Percentiles rank a stretch among this genome's conserved stretches.
phyloP scores from a whole-genome alignment of 768 basidiomycete genomes.

The Trametes cinnabarina region DNA sequence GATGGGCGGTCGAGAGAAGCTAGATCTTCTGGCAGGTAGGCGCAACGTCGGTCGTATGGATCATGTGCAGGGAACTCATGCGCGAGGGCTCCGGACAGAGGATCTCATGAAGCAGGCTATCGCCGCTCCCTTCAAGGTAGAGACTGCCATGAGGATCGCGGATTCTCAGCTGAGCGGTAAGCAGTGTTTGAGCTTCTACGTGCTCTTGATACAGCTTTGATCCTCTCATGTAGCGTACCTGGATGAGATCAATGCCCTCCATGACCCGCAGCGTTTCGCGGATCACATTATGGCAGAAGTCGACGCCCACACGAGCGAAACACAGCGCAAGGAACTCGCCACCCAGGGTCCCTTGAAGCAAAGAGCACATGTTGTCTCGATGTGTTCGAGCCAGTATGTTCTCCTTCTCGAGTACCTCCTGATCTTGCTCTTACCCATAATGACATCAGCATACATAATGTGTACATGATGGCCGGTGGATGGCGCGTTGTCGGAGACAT shows the following conservation, averaged over 20 bases:
- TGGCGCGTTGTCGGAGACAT: constrained; percentile 72
- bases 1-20: constrained; percentile 74
- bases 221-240: constrained; percentile 47
- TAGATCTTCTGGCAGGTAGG: constrained; percentile 73
- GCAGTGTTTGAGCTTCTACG: constrained; percentile 21
- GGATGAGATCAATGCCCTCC: constrained; percentile 66
- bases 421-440: background rate
- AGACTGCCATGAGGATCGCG: constrained; percentile 63
- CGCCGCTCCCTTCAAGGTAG: constrained; percentile 60
- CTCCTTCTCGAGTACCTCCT: background rate
- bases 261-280: constrained; percentile 63
- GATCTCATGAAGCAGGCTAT: constrained; percentile 65
- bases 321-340: background rate
- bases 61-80: background rate
- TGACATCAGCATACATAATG: constrained; percentile 67
- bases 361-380: constrained; percentile 14
- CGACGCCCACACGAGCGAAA: constrained; percentile 43
- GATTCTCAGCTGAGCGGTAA: constrained; percentile 72
- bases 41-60: background rate
- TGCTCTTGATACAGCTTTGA: too few species aligned
- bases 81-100: constrained; percentile 41
- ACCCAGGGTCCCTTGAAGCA: constrained; percentile 10
- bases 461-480: constrained; percentile 77
- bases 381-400: constrained; percentile 23
- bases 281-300: constrained; percentile 57